Evolutionary conservation across 2,329 filamentous ascomycete species (phyloP), one percentile per base, ranked within the genome.

Genomic region (Aspergillus viridinutans): DNA sequence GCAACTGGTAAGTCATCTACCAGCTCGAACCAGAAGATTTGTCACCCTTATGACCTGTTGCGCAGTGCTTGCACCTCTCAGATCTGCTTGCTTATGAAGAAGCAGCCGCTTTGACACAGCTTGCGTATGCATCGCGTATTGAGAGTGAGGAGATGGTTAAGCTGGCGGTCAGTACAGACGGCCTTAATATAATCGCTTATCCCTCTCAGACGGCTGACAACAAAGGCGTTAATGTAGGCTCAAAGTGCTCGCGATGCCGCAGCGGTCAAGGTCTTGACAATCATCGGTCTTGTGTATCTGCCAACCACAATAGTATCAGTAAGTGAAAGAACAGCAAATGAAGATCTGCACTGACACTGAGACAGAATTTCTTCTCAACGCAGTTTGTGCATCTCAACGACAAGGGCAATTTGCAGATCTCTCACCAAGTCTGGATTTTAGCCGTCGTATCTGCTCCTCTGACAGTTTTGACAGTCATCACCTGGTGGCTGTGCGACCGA

Each of bases 341-440:
- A 10, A 25, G 20, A 9, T 9, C 40, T 49, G 4, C 6, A 29
- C 17, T 38, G 23, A 21, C 20, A 23, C 21, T 14, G 14, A 25
- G 42, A 14, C 45, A 59, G 58, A 58, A 56, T 35, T 58, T 61
- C 35, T 61, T 61, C 25, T 60, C 59, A n/a, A 61, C 58, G 2
- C 14, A 50, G 23, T 61, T 61, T 43, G 58, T 60, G 1, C 53
- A 58, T 7, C n/a, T 53, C 26, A 49, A 57, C 23, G 57, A 60
- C n/a, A 5, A 49, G 17, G 55, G 47, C n/a, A 28, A 25, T 7
- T 26, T 60, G 42, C 50, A 58, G n/a, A 48, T 61, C 3, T 61
- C 59, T 14, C 26, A 20, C 4, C 26, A 58, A 32, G 55, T 58
- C 14, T 60, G 58, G 59, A 58, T 58, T 14, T 53, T 61, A 47